Conservation (phyloP, 208 protist genomes). For the Leptomonas pyrrhocoris region DNA sequence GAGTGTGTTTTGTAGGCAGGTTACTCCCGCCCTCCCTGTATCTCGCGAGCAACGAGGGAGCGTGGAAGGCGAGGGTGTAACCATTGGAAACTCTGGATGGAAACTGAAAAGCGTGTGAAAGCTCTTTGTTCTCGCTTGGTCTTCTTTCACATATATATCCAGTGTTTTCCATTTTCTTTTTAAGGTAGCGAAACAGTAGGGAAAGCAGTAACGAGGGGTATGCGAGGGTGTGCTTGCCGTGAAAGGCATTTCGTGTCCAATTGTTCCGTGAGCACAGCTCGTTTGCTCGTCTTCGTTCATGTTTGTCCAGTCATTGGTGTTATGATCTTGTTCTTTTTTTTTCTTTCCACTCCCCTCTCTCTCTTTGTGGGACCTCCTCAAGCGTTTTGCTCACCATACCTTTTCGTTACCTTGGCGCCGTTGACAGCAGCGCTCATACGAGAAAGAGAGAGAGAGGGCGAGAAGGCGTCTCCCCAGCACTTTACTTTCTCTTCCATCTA, state of each 20-base stretch:
- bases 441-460: no score
- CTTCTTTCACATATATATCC: neutral
- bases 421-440: neutral
- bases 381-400: no score
- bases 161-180: constrained; percentile 26
- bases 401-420: no score
- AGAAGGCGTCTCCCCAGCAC: no score
- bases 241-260: neutral
- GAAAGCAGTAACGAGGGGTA: neutral
- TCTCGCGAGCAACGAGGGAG: neutral
- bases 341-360: no score
- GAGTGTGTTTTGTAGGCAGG: constrained; percentile 8
- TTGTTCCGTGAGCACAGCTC: neutral
- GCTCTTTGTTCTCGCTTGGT: neutral
- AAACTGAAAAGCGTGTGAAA: no score
- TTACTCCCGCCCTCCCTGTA: neutral
- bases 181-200: constrained; percentile 10
- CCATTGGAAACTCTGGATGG: no score
- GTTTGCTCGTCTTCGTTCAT: neutral
- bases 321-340: no score
- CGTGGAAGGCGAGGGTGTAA: no score
- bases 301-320: neutral
- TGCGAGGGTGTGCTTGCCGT: neutral
- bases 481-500: constrained; percentile 13
- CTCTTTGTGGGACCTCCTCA: no score